These are phyloP conservation scores for Penicillium goetzii DNA, from an alignment of 495 filamentous ascomycete species.

Conservation along the genomic window DNA sequence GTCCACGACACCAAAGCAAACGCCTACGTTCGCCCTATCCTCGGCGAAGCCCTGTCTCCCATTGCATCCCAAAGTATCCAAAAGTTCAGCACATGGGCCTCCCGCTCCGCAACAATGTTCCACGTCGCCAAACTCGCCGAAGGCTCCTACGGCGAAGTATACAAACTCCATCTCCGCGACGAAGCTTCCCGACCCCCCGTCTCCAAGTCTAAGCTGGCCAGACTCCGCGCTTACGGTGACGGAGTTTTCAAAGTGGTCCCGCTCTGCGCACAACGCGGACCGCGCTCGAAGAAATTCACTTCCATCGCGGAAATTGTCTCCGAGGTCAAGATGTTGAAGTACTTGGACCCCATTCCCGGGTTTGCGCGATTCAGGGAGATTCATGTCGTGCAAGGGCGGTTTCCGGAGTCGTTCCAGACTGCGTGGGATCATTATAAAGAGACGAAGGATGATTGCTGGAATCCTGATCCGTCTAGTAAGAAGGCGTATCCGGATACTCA, in stretches of 20 bases:
- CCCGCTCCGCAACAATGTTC: conserved; percentile 45
- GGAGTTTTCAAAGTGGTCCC: conserved; percentile 57
- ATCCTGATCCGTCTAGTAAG: conserved; percentile 66
- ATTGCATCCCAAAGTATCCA: conserved; percentile 45
- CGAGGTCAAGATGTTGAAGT: conserved; percentile 76
- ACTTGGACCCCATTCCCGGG: conserved; percentile 77
- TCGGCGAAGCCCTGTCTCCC: conserved; percentile 44
- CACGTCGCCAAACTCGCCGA: conserved; percentile 54
- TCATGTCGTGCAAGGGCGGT: conserved; percentile 71
- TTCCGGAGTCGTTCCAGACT: conserved; percentile 61
- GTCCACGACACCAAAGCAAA: conserved; percentile 43
- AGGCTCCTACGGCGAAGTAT: conserved; percentile 57
- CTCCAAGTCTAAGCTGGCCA: conserved; percentile 47
- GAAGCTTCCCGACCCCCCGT: conserved; percentile 43
- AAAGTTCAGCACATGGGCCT: conserved; percentile 49
- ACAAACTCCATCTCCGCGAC: conserved; percentile 48
- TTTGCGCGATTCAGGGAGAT: conserved; percentile 88
- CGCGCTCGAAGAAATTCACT: conserved; percentile 52
- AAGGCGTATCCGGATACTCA: conserved; percentile 66
- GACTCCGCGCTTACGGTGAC: conserved; percentile 45
- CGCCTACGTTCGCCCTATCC: conserved; percentile 44
- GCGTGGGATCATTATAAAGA: conserved; percentile 69
- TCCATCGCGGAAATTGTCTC: conserved; percentile 58
- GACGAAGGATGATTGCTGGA: conserved; percentile 60
- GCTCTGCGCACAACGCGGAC: conserved; percentile 46